phyloP scores from a whole-genome alignment of 2,329 filamentous ascomycete genomes.

The Fusarium sp. region DNA sequence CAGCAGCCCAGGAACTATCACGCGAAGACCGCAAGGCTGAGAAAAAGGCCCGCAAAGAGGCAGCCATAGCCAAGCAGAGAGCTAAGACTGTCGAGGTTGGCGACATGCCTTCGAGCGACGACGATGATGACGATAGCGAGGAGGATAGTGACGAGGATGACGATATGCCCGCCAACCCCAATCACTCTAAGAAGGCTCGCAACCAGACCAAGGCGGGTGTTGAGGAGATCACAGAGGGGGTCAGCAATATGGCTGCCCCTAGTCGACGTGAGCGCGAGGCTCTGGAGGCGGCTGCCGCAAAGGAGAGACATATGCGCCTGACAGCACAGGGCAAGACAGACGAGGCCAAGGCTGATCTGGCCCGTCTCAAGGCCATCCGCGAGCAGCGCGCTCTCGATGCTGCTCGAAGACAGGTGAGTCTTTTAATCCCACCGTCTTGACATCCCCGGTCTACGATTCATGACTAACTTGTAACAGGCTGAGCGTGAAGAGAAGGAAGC shows the following conservation, averaged over 20 bases:
- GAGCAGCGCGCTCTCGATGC: slow-evolving; percentile 87
- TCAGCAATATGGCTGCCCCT: slow-evolving; percentile 59
- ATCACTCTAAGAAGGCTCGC: slow-evolving; percentile 80
- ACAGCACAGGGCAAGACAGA: slow-evolving; percentile 97
- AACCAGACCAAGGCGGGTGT: slow-evolving; percentile 59
- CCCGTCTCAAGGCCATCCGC: slow-evolving; percentile 78
- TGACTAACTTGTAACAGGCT: slow-evolving; percentile 52
- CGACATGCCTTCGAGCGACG: slow-evolving; percentile 80
- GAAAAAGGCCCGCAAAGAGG: slow-evolving; percentile 90
- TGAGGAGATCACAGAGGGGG: slow-evolving; percentile 61
- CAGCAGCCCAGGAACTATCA: slow-evolving; percentile 60
- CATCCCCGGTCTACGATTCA: slow-evolving; percentile 20
- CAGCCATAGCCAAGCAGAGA: slow-evolving; percentile 80
- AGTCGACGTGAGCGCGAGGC: slow-evolving; percentile 72
- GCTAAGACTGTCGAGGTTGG: slow-evolving; percentile 77
- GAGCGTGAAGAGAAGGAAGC: slow-evolving; percentile 66
- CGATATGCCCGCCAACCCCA: slow-evolving; percentile 86
- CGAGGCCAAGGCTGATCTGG: slow-evolving; percentile 88
- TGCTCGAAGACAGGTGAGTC: slow-evolving; percentile 75
- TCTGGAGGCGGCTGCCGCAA: slow-evolving; percentile 83
- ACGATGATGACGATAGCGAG: slow-evolving; percentile 66
- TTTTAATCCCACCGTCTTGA: no score
- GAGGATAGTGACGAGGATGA: slow-evolving; percentile 64
- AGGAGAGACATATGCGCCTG: slow-evolving; percentile 88
- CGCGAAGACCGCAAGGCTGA: slow-evolving; percentile 88